Conservation (phyloP, 2,329 filamentous ascomycete genomes). For the Scytalidium sp. region DNA sequence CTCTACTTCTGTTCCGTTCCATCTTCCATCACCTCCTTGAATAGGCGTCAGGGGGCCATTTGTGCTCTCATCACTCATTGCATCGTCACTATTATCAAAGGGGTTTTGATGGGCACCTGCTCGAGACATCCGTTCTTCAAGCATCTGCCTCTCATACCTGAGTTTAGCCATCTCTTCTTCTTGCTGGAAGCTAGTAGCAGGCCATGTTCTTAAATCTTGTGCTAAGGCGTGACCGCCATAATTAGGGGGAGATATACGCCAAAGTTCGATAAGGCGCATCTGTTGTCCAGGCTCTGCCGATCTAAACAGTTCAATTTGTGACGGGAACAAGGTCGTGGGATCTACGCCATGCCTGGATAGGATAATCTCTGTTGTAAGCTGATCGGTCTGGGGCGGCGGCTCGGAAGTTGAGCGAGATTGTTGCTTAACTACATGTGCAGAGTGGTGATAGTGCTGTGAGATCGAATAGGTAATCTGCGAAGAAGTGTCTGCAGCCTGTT, state of each 20-base stretch:
- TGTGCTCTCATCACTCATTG: slow-evolving; percentile 29
- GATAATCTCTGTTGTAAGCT: slow-evolving; percentile 52
- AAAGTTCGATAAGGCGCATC: slow-evolving; percentile 75
- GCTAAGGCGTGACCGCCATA: slow-evolving; percentile 53
- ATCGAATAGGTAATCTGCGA: slow-evolving; percentile 63
- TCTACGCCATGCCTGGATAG: slow-evolving; percentile 68
- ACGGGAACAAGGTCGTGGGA: slow-evolving; percentile 63
- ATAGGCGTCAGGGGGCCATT: slow-evolving; percentile 39
- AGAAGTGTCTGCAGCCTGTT: slow-evolving; percentile 22
- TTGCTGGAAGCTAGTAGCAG: slow-evolving; percentile 48
- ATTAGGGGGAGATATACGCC: slow-evolving; percentile 74
- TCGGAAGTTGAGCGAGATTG: slow-evolving; percentile 47
- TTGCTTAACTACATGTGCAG: slow-evolving; percentile 59
- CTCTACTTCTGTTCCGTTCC: slow-evolving; percentile 34
- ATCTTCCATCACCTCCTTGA: slow-evolving; percentile 52
- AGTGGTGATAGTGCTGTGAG: slow-evolving; percentile 82
- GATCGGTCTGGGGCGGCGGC: slow-evolving; percentile 42
- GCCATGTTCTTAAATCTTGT: slow-evolving; percentile 57
- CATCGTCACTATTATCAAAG: slow-evolving; percentile 46
- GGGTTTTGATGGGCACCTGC: slow-evolving; percentile 30
- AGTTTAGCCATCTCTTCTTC: slow-evolving; percentile 54
- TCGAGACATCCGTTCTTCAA: slow-evolving; percentile 36
- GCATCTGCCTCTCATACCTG: slow-evolving; percentile 53
- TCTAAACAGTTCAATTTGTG: slow-evolving; percentile 76
- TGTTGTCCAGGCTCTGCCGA: slow-evolving; percentile 71